Percentiles rank a stretch among this genome's conserved stretches.
phyloP scores from a whole-genome alignment of 352 stramenopile genomes.

The Globisporangium megalacanthum region DNA sequence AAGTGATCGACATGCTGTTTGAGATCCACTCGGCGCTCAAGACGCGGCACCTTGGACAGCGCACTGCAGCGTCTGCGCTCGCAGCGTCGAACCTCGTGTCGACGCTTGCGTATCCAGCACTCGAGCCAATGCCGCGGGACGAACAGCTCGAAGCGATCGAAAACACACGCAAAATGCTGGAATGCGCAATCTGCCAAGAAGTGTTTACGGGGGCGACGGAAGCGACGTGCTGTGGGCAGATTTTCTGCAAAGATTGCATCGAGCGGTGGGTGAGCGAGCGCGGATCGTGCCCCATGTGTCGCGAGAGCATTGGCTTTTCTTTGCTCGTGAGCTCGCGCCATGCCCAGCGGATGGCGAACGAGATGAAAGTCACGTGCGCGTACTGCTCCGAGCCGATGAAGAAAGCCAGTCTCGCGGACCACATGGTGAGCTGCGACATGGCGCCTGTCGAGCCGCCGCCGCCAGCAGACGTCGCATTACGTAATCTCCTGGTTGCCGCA shows the following conservation, averaged over 20 bases:
- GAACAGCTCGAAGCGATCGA: constrained; percentile 74
- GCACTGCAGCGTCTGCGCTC: constrained; percentile 67
- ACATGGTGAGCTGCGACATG: constrained; percentile 61
- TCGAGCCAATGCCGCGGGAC: constrained; percentile 55
- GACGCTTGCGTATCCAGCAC: constrained; percentile 47
- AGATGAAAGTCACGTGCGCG: constrained; percentile 70
- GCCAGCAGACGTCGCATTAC: constrained; percentile 62
- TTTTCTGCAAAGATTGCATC: constrained; percentile 83
- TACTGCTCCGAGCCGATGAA: constrained; percentile 70
- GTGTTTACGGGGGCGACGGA: constrained; percentile 72
- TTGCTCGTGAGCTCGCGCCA: constrained; percentile 60
- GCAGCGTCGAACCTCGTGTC: constrained; percentile 76
- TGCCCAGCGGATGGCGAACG: constrained; percentile 80
- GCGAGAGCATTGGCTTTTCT: constrained; percentile 65
- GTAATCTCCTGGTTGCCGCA: constrained; percentile 47
- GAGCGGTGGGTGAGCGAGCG: constrained; percentile 80
- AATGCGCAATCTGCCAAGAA: constrained; percentile 83
- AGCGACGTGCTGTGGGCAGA: constrained; percentile 76
- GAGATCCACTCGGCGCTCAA: constrained; percentile 83
- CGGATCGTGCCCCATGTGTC: constrained; percentile 78
- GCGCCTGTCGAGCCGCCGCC: constrained; percentile 67
- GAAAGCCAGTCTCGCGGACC: constrained; percentile 59
- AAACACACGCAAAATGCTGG: constrained; percentile 83
- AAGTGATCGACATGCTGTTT: constrained; percentile 83
- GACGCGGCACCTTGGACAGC: constrained; percentile 64